Base-by-base conservation (phyloP, 768 basidiomycete species). In the Xerocomus brunneocitrinus region DNA sequence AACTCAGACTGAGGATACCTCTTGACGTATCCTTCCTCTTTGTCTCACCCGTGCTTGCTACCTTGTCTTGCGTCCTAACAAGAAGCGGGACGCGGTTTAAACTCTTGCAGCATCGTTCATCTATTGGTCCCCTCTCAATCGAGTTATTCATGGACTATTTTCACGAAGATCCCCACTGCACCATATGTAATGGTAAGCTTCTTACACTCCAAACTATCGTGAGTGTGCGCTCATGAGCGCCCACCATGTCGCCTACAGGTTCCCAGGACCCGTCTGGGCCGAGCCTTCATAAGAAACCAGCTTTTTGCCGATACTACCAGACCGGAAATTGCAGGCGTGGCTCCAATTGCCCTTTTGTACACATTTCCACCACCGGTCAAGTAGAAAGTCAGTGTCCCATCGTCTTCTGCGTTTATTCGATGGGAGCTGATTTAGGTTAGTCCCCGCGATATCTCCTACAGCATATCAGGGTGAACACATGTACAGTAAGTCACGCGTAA, bases 51-150 rank as follows among this genome's bases (percentile, higher is more conserved):
- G 49, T 30, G 47, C 42, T 62, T 22, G 49, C 55, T 47, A 75
- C 47, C 70, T 82, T 52, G 67, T 83, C 32, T 71, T 70, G 40
- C 40, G 30, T 52, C 44, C 19, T 45, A 52, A 76, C 79, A 58
- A 73, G 56, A 39, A 36, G 30, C 53, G 13, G 38, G 43, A 28
- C 22, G 35, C 53, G 43, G 56, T 55, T 62, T 62, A 56, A 62
- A 44, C 63, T 7, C 30, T 36, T 9, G 8, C 39, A 3, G 7
- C 42, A 5, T 53, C 48, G 24, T 38, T 49, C 39, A 24, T 47
- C 34, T 42, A 10, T 32, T 6, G 5, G 19, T 41, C 19, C 36
- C 27, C 27, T 38, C 46, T 45, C 47, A 25, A 24, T 49, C 47
- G 35, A 30, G 14, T 28, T 31, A 36, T 53, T 49, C 52, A 31